Conservation (phyloP, 2,329 filamentous ascomycete genomes). For the Epichloe uncinata region DNA sequence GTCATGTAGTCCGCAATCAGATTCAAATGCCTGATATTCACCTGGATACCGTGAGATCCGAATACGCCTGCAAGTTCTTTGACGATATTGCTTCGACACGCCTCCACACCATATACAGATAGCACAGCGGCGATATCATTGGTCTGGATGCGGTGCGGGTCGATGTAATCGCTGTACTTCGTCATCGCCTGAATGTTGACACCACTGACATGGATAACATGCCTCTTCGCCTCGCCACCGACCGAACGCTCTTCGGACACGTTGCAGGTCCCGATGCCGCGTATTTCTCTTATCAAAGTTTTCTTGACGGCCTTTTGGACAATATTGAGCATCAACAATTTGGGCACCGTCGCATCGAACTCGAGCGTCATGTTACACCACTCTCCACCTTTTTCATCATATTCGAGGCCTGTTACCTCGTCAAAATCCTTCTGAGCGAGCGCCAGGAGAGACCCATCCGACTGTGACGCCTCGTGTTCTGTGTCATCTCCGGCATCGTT, state of each 20-base stretch:
- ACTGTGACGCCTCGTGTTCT: constrained; percentile 22
- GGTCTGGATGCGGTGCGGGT: constrained; percentile 74
- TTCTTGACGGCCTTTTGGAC: constrained; percentile 69
- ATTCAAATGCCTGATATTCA: constrained; percentile 85
- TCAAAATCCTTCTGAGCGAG: constrained; percentile 50
- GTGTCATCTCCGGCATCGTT: constrained; percentile 23
- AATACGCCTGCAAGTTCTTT: constrained; percentile 79
- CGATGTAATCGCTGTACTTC: constrained; percentile 70
- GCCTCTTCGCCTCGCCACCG: constrained; percentile 16
- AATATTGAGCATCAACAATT: constrained; percentile 84
- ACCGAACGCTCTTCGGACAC: constrained; percentile 44
- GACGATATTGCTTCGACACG: constrained; percentile 76
- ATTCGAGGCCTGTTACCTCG: constrained; percentile 65
- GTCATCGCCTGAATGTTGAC: constrained; percentile 89
- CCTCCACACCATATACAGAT: constrained; percentile 81
- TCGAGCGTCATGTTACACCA: constrained; percentile 74
- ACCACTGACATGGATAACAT: constrained; percentile 64
- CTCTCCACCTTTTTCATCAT: constrained; percentile 58
- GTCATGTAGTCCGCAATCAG: constrained; percentile 98
- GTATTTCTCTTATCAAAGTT: constrained; percentile 77
- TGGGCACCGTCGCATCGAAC: constrained; percentile 68
- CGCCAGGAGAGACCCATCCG: constrained; percentile 40
- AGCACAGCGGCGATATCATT: constrained; percentile 89
- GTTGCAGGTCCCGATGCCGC: constrained; percentile 60
- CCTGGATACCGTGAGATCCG: constrained; percentile 76